phyloP scores from a whole-genome alignment of 495 filamentous ascomycete genomes.

The Penicillium coprophilum region DNA sequence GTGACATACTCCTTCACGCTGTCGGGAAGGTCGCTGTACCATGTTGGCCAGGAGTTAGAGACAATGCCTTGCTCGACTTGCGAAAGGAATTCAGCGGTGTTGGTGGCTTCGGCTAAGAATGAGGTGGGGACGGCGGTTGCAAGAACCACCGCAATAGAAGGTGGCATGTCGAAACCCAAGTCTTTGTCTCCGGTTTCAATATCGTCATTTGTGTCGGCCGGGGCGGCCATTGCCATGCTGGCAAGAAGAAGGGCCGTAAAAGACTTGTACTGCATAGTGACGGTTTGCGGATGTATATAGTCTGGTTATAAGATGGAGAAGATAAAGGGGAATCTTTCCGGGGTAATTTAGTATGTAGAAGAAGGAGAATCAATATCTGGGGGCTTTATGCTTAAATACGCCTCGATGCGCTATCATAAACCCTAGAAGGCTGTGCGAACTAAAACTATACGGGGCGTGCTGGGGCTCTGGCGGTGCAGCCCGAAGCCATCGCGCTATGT shows the following conservation, averaged over 20 bases:
- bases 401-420: neutral
- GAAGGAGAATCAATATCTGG: neutral
- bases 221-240: conserved; percentile 20
- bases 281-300: neutral
- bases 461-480: conserved; percentile 4
- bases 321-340: neutral
- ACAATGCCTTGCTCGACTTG: conserved; percentile 16
- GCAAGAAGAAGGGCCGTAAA: conserved; percentile 22
- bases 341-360: neutral
- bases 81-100: conserved; percentile 11
- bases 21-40: conserved; percentile 26
- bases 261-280: conserved; percentile 29
- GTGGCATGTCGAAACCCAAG: conserved; percentile 9
- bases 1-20: conserved; percentile 21
- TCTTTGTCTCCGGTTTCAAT: conserved; percentile 4
- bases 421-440: neutral
- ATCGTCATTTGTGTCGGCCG: conserved; percentile 11
- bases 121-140: conserved; percentile 21
- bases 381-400: conserved; percentile 6
- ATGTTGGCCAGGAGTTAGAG: conserved; percentile 19
- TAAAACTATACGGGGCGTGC: neutral
- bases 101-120: conserved; percentile 14
- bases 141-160: conserved; percentile 15
- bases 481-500: neutral
- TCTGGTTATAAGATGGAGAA: neutral